A percentile compares a stretch with the other conserved stretches of the same genome.
Conservation (phyloP, 2,329 filamentous ascomycete species). For the Aspergillus calidoustus region DNA sequence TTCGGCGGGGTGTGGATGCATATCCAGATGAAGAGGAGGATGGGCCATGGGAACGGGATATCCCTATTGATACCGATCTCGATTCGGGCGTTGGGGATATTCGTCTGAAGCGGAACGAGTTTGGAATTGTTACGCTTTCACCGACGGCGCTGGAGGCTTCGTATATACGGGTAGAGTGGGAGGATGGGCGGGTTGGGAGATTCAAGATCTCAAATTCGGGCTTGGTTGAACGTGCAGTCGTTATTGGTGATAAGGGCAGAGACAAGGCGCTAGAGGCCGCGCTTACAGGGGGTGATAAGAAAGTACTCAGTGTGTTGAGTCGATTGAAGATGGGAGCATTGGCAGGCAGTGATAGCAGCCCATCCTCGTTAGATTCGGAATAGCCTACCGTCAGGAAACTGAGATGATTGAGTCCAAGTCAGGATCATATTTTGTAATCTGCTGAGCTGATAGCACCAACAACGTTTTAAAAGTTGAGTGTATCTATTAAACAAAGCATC, state of each 20-base stretch:
- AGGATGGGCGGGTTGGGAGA: conserved; percentile 48
- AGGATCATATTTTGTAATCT: background rate
- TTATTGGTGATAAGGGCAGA: conserved; percentile 46
- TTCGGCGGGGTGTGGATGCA: conserved; percentile 18
- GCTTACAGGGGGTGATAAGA: conserved; percentile 40
- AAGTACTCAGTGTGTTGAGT: conserved; percentile 41
- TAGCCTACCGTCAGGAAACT: background rate
- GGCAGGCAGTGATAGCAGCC: background rate
- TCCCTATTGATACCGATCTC: conserved; percentile 17
- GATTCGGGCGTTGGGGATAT: conserved; percentile 16
- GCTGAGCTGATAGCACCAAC: background rate
- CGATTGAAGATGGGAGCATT: conserved; percentile 29
- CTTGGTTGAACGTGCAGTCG: conserved; percentile 46
- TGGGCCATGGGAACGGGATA: conserved; percentile 21
- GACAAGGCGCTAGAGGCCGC: conserved; percentile 43
- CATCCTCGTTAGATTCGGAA: background rate
- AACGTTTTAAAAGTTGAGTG: background rate
- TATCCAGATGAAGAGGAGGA: conserved; percentile 24
- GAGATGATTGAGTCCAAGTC: background rate
- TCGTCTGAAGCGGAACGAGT: conserved; percentile 24
- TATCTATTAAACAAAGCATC: conserved; percentile 25
- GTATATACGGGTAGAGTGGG: conserved; percentile 51
- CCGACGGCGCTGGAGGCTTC: conserved; percentile 44
- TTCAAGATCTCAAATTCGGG: conserved; percentile 49
- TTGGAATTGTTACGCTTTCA: conserved; percentile 42